phyloP scores from a whole-genome alignment of 225 moss, liverwort and hornwort species.

The Bryoerythrophyllum caledonicum region DNA sequence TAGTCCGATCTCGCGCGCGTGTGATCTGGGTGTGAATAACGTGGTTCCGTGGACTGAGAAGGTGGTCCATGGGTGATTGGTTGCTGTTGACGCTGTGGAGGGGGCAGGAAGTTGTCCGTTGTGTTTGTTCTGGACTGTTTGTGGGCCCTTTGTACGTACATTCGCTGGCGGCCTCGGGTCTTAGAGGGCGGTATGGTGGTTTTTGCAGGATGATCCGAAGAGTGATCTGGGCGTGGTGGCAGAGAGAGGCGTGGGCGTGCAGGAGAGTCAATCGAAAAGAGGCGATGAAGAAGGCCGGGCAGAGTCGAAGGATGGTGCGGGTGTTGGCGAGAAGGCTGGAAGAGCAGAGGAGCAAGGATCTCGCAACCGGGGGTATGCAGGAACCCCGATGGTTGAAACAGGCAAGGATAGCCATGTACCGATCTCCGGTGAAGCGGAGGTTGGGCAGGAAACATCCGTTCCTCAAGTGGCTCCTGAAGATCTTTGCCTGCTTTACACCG shows the following conservation, averaged over 20 bases:
- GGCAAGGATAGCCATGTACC: conserved; percentile 27
- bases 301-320: conserved; percentile 24
- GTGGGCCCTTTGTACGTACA: neutral
- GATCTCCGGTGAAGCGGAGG: conserved; percentile 36
- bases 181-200: neutral
- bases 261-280: conserved; percentile 21
- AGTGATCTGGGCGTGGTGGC: conserved; percentile 19
- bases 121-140: neutral
- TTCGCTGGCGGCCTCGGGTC: neutral
- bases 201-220: conserved; percentile 43
- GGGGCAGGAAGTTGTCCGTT: neutral
- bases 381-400: conserved; percentile 15
- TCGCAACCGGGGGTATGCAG: conserved; percentile 20
- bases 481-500: conserved; percentile 75
- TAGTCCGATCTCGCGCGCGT: neutral
- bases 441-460: conserved; percentile 26
- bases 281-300: conserved; percentile 16
- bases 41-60: neutral
- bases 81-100: neutral
- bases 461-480: conserved; percentile 71
- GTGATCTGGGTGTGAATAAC: neutral
- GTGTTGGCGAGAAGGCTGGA: conserved; percentile 19
- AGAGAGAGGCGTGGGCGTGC: conserved; percentile 27
- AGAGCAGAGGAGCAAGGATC: conserved; percentile 24
- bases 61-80: too few species aligned